A percentile compares a stretch with the other conserved stretches of the same genome.
These are phyloP conservation scores for Pneumocystis sp. DNA, from an alignment of 1,139 yeast genomes.

Conservation along the genomic window DNA sequence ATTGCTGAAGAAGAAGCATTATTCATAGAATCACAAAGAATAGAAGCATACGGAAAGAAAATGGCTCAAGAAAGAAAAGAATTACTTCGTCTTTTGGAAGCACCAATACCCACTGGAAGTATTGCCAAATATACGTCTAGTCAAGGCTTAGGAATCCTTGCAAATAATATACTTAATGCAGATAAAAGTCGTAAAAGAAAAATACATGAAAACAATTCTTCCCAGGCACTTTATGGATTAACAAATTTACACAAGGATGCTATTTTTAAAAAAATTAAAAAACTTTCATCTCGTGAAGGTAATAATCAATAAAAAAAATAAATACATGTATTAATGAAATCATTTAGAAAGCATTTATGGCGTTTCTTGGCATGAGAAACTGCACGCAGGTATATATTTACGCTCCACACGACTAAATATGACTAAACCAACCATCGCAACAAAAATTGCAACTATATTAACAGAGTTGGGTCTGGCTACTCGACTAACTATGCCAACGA, in stretches of 20 bases:
- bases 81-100: conserved; percentile 61
- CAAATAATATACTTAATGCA: conserved; percentile 60
- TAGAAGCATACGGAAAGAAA: conserved; percentile 84
- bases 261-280: conserved; percentile 29
- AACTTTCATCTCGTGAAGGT: conserved; percentile 49
- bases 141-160: conserved; percentile 77
- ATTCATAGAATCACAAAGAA: conserved; percentile 80
- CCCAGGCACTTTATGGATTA: conserved; percentile 5
- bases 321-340: conserved; percentile 19
- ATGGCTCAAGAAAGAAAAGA: conserved; percentile 74
- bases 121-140: conserved; percentile 69
- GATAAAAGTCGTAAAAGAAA: conserved; percentile 55
- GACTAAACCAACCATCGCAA: conserved; percentile 57
- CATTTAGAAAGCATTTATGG: conserved; percentile 64
- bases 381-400: conserved; percentile 63
- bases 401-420: conserved; percentile 55
- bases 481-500: conserved; percentile 76
- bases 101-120: conserved; percentile 71
- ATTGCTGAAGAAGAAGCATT: conserved; percentile 94
- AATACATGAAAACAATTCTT: conserved; percentile 6
- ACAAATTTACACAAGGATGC: conserved; percentile 12
- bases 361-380: conserved; percentile 64
- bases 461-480: conserved; percentile 69
- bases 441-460: conserved; percentile 55
- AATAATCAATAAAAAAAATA: neutral